phyloP scores from a whole-genome alignment of 2,329 filamentous ascomycete species.

The Fusarium kyushuense region DNA sequence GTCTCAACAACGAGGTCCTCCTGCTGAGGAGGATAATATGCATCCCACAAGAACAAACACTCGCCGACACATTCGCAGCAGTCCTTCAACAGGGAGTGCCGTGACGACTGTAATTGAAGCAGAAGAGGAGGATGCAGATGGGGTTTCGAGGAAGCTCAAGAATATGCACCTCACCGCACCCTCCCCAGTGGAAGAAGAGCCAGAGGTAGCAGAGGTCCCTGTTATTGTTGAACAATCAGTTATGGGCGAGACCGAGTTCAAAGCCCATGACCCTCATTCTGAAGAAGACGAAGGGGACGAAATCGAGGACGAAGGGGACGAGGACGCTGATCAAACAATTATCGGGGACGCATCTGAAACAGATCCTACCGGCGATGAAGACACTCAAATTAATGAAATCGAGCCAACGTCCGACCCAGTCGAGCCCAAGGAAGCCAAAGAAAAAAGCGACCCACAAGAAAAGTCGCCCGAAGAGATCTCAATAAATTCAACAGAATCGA shows the following conservation, averaged over 20 bases:
- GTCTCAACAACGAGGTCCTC: conserved; percentile 46
- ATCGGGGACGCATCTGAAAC: conserved; percentile 43
- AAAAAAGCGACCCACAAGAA: conserved; percentile 39
- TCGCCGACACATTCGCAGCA: conserved; percentile 83
- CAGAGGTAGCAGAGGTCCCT: conserved; percentile 56
- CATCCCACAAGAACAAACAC: conserved; percentile 75
- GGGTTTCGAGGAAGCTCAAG: conserved; percentile 60
- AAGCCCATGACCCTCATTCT: conserved; percentile 1
- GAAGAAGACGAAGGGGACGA: conserved; percentile 25
- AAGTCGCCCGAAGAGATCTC: conserved; percentile 5
- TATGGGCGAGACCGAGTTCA: conserved; percentile 33
- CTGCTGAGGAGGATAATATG: conserved; percentile 62
- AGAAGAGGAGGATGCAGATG: conserved; percentile 76
- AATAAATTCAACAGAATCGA: conserved; percentile 7
- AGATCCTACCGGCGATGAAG: conserved; percentile 18
- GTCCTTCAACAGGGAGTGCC: conserved; percentile 80
- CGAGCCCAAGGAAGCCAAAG: conserved; percentile 31
- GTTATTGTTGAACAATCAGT: conserved; percentile 57
- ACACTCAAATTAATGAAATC: conserved; percentile 9
- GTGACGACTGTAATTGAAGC: conserved; percentile 87
- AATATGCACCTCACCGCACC: conserved; percentile 61
- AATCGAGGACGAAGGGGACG: conserved; percentile 23
- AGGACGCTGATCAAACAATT: conserved; percentile 46
- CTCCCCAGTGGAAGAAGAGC: conserved; percentile 70
- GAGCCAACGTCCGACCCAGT: conserved; percentile 21